phyloP scores from a whole-genome alignment of 371 early-diverging fungal genomes.

The Mortierella sp. region DNA sequence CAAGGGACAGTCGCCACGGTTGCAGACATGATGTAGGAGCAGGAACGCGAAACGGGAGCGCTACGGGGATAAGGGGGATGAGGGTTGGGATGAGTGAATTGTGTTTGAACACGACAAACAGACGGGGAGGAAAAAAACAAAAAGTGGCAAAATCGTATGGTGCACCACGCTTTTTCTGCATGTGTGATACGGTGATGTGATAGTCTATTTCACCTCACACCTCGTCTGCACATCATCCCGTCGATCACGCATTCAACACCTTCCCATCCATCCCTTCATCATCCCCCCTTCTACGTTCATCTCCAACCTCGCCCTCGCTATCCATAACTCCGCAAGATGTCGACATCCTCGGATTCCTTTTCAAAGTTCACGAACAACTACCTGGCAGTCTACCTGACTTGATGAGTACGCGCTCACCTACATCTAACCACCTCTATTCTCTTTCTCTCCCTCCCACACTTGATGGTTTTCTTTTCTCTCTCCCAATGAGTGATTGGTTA shows the following conservation, averaged over 20 bases:
- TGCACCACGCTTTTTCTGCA: neutral
- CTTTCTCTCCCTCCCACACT: conserved; percentile 1
- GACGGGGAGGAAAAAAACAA: neutral
- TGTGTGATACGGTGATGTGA: too few species aligned
- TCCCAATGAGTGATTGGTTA: conserved; percentile 77
- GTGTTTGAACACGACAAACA: neutral
- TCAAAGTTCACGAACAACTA: conserved; percentile 60
- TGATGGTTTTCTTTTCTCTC: neutral
- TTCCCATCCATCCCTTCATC: neutral
- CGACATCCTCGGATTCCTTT: conserved; percentile 28
- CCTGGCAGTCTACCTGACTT: conserved; percentile 71
- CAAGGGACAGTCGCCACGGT: conserved; percentile 63
- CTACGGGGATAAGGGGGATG: neutral
- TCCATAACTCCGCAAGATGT: neutral
- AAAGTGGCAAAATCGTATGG: neutral
- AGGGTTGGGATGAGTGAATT: neutral
- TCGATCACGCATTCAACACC: too few species aligned
- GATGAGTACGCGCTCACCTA: conserved; percentile 60
- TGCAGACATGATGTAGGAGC: conserved; percentile 28
- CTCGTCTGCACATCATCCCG: too few species aligned
- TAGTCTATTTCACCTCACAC: too few species aligned
- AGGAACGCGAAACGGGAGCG: neutral
- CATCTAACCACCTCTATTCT: neutral
- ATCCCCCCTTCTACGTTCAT: too few species aligned
- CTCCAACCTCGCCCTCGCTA: neutral